Evolutionary conservation across 1,139 yeast species (phyloP).

Genomic region (Candida pseudoviswanathii): DNA sequence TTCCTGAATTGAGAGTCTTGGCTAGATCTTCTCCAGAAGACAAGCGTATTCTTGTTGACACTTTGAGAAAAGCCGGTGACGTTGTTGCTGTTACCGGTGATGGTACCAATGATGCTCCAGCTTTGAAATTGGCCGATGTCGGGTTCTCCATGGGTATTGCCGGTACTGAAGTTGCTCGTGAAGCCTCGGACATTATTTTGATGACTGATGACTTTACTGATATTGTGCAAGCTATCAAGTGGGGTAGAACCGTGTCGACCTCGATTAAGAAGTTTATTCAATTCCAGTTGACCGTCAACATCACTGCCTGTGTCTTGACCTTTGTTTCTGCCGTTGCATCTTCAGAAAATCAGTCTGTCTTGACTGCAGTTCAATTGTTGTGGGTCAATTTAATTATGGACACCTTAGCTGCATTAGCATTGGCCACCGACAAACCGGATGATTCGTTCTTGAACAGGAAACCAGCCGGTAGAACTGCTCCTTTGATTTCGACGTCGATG

Average conservation of each 20-base stretch:
- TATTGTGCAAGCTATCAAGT: conserved; percentile 95
- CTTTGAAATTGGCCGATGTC: conserved; percentile 85
- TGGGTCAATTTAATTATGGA: conserved; percentile 99
- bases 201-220: conserved; percentile 96
- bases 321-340: conserved; percentile 88
- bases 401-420: conserved; percentile 94
- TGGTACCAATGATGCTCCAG: conserved; percentile 97
- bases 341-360: conserved; percentile 74
- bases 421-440: conserved; percentile 97
- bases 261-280: conserved; percentile 95
- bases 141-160: conserved; percentile 94
- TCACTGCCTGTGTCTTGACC: conserved; percentile 91
- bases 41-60: conserved; percentile 81
- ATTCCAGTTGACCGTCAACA: conserved; percentile 92
- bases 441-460: conserved; percentile 73
- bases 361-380: conserved; percentile 93
- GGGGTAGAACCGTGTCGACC: conserved; percentile 97
- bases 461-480: conserved; percentile 83
- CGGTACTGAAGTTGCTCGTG: conserved; percentile 94
- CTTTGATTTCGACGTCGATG: conserved; percentile 86
- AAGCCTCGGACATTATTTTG: conserved; percentile 89
- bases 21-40: conserved; percentile 98
- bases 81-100: conserved; percentile 99
- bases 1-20: conserved; percentile 76
- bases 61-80: conserved; percentile 79